Evolutionary conservation across 805 yeast species (phyloP).

Genomic region (Pichia paraexigua): DNA sequence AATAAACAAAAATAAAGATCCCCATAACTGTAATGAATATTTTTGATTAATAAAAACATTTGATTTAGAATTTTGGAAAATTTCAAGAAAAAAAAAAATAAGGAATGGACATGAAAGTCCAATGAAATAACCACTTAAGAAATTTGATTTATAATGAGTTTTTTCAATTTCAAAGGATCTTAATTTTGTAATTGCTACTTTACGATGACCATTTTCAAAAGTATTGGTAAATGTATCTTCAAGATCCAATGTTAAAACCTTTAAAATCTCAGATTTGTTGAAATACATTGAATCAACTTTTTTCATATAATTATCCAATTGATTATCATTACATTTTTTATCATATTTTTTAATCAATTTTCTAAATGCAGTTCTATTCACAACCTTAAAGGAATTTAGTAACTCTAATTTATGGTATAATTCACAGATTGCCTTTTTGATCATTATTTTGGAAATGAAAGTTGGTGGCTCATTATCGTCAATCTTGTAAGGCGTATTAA

Average conservation of each 20-base stretch:
- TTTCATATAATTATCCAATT: slow-evolving; percentile 42
- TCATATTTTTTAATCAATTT: slow-evolving; percentile 89
- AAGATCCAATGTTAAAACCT: slow-evolving; percentile 46
- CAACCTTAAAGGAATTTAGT: slow-evolving; percentile 56
- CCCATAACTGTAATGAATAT: slow-evolving; percentile 80
- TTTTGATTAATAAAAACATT: slow-evolving; percentile 44
- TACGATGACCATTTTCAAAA: slow-evolving; percentile 65
- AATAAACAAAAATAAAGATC: slow-evolving; percentile 65
- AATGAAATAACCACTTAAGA: slow-evolving; percentile 54
- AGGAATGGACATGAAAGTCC: slow-evolving; percentile 65
- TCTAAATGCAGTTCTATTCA: slow-evolving; percentile 82
- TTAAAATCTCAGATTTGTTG: slow-evolving; percentile 53
- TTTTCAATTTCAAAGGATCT: slow-evolving; percentile 35
- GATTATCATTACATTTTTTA: slow-evolving; percentile 46
- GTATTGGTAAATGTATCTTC: slow-evolving; percentile 60
- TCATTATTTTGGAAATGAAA: slow-evolving; percentile 53
- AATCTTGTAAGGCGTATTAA: neutral
- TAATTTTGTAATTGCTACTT: slow-evolving; percentile 62
- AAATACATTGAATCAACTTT: slow-evolving; percentile 50
- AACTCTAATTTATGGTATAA: slow-evolving; percentile 66
- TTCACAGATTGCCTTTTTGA: slow-evolving; percentile 63
- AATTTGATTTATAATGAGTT: slow-evolving; percentile 40
- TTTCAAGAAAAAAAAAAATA: slow-evolving; percentile 24
- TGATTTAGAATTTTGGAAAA: slow-evolving; percentile 6
- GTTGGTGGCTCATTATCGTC: slow-evolving; percentile 37